Evolutionary conservation across 345 rosid species (phyloP).

Genomic region (Brassica juncea): DNA sequence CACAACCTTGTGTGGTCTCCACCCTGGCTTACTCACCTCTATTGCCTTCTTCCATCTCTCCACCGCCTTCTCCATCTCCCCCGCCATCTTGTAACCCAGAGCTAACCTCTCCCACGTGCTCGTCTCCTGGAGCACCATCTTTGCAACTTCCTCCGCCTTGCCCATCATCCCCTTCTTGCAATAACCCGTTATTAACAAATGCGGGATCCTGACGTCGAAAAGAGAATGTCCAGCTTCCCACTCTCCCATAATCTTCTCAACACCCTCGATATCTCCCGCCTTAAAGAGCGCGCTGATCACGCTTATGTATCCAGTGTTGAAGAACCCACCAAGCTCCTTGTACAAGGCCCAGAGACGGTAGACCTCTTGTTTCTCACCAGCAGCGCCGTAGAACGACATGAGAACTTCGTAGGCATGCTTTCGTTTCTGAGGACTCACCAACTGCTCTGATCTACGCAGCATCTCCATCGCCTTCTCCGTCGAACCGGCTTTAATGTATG

Average conservation of each 20-base stretch:
- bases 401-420: slow-evolving; percentile 45
- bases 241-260: slow-evolving; percentile 56
- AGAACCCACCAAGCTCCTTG: slow-evolving; percentile 43
- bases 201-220: slow-evolving; percentile 54
- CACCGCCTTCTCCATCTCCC: slow-evolving; percentile 49
- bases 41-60: slow-evolving; percentile 49
- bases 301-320: slow-evolving; percentile 48
- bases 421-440: slow-evolving; percentile 24
- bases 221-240: slow-evolving; percentile 48
- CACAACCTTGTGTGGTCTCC: slow-evolving; percentile 39
- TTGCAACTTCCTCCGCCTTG: slow-evolving; percentile 56
- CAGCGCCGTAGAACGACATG: slow-evolving; percentile 50
- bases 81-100: slow-evolving; percentile 37
- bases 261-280: slow-evolving; percentile 55
- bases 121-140: slow-evolving; percentile 37
- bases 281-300: slow-evolving; percentile 58
- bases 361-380: slow-evolving; percentile 51
- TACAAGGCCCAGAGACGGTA: slow-evolving; percentile 56
- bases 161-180: slow-evolving; percentile 51
- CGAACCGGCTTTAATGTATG: slow-evolving; percentile 54
- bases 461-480: slow-evolving; percentile 44
- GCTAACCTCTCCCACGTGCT: slow-evolving; percentile 50
- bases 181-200: slow-evolving; percentile 49
- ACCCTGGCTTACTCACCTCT: slow-evolving; percentile 34
- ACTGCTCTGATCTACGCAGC: slow-evolving; percentile 52